Conservation (phyloP, 169 alveolate genomes). For the Cryptosporidium felis region DNA sequence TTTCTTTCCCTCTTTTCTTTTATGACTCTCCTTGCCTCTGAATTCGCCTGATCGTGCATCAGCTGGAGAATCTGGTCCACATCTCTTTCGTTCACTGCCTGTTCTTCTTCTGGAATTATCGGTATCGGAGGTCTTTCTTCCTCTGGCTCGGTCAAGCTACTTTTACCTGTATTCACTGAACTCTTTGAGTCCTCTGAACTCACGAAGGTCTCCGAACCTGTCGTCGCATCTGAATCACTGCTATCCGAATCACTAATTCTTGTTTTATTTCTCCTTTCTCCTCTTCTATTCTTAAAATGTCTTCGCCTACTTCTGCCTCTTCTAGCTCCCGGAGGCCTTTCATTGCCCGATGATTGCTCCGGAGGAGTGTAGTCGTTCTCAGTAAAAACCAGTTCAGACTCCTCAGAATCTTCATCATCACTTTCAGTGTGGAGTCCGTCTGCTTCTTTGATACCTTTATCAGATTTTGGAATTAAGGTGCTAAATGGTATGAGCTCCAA, state of each 20-base stretch:
- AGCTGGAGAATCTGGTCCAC: constrained; percentile 24
- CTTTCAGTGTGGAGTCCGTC: too few species aligned
- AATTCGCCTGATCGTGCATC: constrained; percentile 4
- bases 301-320: constrained; percentile 25
- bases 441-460: not conserved
- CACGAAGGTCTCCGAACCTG: not conserved
- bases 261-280: not conserved
- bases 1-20: not conserved
- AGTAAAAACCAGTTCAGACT: not conserved
- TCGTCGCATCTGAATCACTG: not conserved
- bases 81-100: not conserved
- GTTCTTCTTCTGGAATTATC: not conserved
- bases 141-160: not conserved
- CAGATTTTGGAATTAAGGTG: not conserved
- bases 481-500: not conserved
- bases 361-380: not conserved
- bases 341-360: not conserved
- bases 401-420: not conserved
- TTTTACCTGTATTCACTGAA: not conserved
- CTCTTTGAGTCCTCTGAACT: not conserved
- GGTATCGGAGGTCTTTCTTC: not conserved
- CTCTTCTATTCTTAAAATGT: not conserved
- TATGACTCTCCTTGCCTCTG: not conserved
- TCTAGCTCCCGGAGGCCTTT: not conserved
- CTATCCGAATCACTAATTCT: not conserved